Base-by-base conservation (phyloP, 345 rosid genomes). In the Brassica napus region DNA sequence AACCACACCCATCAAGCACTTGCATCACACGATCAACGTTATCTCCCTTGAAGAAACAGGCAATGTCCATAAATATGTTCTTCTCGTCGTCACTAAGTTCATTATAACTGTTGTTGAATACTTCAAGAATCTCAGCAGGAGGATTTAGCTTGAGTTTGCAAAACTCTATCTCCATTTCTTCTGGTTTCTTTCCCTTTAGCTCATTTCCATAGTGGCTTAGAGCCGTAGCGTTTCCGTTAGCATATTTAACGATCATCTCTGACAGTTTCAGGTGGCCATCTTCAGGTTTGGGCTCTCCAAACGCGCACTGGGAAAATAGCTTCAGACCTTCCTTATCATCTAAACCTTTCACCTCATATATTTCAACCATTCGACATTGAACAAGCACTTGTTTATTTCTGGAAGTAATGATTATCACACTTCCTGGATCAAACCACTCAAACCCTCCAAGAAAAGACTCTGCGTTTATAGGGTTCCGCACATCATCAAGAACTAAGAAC, bases 41-140 rank as follows among this genome's bases (percentile, higher is more conserved):
- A 10, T 63, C 63, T 26, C 85, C 82, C 15, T n/a, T 69, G 3
- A 78, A 77, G 31, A 82, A 77, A 68, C 79, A 82, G 4, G 76
- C 82, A 74, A 82, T 31, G 65, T 82, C 82, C 0, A 82, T 76
- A 9, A 82, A 82, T 65, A 78, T 70, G 44, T 74, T 35, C 73
- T 78, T 82, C 77, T 68, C 79, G n/a, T 76, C 31, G 1, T 44
- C 77, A 32, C 64, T 57, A 5, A 82, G 77, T 35, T 35, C 85
- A 65, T 74, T 77, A 59, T 57, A 82, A 44, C 80, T 75, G 49
- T 52, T 78, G 42, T 47, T 74, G 66, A 82, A 57, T 4, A 70
- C 12, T 5, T 75, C 8, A 26, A 61, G 57, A 69, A 83, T 71
- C 31, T 75, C 54, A 8, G 14, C 1, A 2, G 68, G 68, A 8